Evolutionary conservation across 2,329 filamentous ascomycete species (phyloP), one percentile per base, ranked within the genome.

Genomic region (Lasiodiplodia citricola): DNA sequence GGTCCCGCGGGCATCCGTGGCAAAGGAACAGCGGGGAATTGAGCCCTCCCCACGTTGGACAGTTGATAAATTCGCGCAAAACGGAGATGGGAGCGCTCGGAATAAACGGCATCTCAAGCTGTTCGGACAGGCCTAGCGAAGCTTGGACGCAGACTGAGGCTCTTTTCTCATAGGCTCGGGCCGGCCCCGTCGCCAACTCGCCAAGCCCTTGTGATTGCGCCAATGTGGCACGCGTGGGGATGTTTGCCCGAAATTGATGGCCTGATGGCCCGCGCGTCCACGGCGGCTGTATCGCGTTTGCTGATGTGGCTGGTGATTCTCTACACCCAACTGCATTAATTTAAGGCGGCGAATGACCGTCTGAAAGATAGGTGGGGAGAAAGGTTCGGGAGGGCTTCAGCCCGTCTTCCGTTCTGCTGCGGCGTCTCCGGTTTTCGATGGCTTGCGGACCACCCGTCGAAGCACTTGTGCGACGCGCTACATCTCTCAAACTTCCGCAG

Each of bases 181-280:
- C 57, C 60, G 60, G 60, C 16, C 60, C 60, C 44, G 60, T 31
- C 44, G 11, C 60, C 60, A 52, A 10, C 37, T 47, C 21, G 60
- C 60, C 44, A 52, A 64, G 44, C 35, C 44, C 18, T 35, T 47
- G 44, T 54, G 60, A 64, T 64, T 64, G 60, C 60, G 60, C 60
- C 60, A 64, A 50, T 64, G 60, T 64, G 60, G 60, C 60, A 64
- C 60, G 60, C 60, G 60, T 64, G 60, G 60, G 31, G 31, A 38
- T 52, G 47, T 16, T 16, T 31, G 60, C 60, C 18, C 47, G 60
- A 64, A 52, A 64, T 64, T 64, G 60, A 64, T 52, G 47, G 47
- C 18, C 31, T 52, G 16, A 38, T 64, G 60, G 60, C 44, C 28
- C n/a, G 41, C 41, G 58, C 58, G 25, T 18, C 6, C 41, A 50